Evolutionary conservation across 2,329 filamentous ascomycete genomes (phyloP).

Genomic region (Ceratocystis diversiconidia): DNA sequence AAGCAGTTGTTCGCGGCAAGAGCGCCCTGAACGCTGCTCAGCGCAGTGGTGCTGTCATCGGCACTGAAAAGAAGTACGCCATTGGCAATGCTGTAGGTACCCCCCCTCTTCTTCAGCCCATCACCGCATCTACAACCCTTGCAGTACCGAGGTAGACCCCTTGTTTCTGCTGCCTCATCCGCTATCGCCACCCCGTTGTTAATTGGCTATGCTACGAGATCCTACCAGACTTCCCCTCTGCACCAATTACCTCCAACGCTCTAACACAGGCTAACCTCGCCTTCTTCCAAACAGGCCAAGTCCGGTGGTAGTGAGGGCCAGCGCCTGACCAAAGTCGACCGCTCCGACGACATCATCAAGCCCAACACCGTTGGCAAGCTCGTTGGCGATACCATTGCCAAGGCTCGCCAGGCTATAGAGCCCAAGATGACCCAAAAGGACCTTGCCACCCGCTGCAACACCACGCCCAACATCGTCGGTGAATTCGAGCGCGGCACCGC

Average conservation of each 20-base stretch:
- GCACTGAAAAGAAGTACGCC: slow-evolving; percentile 82
- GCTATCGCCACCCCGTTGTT: neutral
- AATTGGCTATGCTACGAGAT: no score
- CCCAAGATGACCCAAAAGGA: slow-evolving; percentile 95
- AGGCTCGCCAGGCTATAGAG: slow-evolving; percentile 64
- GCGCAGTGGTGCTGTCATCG: slow-evolving; percentile 59
- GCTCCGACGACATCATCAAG: slow-evolving; percentile 92
- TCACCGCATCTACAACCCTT: neutral
- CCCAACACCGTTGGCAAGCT: slow-evolving; percentile 75
- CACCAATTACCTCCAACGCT: neutral
- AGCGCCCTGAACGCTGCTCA: slow-evolving; percentile 75
- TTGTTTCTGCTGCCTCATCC: neutral
- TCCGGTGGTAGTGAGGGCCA: slow-evolving; percentile 58
- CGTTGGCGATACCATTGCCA: slow-evolving; percentile 71
- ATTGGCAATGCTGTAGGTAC: slow-evolving; percentile 63
- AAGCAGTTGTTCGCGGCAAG: slow-evolving; percentile 82
- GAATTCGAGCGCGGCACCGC: slow-evolving; percentile 74
- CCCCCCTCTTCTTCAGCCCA: neutral
- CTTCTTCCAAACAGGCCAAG: slow-evolving; percentile 13
- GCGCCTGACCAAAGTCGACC: slow-evolving; percentile 94
- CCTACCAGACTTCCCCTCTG: neutral
- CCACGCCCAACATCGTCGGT: slow-evolving; percentile 62
- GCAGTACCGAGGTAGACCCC: neutral
- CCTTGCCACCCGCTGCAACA: slow-evolving; percentile 77
- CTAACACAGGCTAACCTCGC: slow-evolving; percentile 25